These are phyloP conservation scores for Rhynchospora breviuscula DNA, from an alignment of 176 grass and related monocot genomes.

Conservation along the genomic window DNA sequence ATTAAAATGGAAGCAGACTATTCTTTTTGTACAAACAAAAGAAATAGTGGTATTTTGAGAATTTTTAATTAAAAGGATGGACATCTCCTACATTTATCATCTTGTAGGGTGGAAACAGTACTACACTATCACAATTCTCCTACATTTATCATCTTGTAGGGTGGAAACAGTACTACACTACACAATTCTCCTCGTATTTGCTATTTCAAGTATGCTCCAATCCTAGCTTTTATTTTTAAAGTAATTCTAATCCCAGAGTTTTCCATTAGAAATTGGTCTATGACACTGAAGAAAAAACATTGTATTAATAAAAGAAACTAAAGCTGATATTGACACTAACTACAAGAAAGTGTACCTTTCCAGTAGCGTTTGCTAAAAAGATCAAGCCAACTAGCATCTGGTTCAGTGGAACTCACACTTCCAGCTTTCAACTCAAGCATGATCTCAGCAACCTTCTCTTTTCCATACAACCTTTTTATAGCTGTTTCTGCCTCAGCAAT, in stretches of 20 bases:
- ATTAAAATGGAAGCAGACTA: neutral
- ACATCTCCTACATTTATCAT: neutral
- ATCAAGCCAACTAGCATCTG: conserved; percentile 93
- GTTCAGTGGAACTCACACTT: conserved; percentile 60
- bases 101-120: neutral
- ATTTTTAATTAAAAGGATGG: neutral
- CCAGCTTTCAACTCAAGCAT: conserved; percentile 80
- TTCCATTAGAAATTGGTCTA: neutral
- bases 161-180: no score
- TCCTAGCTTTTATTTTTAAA: neutral
- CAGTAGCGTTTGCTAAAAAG: conserved; percentile 90
- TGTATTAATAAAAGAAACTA: neutral
- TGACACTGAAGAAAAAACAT: neutral
- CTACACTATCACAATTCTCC: neutral
- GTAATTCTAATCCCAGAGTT: neutral
- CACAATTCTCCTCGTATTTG: neutral
- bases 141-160: no score
- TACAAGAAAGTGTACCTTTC: conserved; percentile 57
- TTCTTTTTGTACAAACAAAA: neutral
- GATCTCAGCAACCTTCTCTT: conserved; percentile 76
- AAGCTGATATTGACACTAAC: neutral
- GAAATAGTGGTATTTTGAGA: neutral
- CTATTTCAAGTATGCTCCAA: neutral
- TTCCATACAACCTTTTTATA: conserved; percentile 88
- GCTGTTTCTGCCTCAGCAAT: conserved; percentile 82